phyloP scores from a whole-genome alignment of 495 filamentous ascomycete species.

The Penicillium nucicola region DNA sequence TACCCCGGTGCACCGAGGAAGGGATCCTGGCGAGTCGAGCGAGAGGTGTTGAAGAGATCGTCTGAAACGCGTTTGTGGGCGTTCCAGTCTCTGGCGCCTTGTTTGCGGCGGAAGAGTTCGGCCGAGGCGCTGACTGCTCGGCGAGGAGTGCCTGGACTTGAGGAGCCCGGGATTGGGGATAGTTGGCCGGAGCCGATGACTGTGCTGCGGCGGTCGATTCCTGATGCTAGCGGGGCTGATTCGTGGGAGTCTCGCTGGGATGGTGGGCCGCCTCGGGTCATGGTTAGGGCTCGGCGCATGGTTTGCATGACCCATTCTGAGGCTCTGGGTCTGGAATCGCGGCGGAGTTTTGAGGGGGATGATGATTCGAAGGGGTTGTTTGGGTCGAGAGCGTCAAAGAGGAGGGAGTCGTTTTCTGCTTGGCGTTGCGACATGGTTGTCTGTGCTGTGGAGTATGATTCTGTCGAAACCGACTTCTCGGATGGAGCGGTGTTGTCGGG shows the following conservation, averaged over 20 bases:
- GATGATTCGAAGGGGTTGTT: slow-evolving; percentile 13
- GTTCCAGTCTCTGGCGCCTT: slow-evolving; percentile 57
- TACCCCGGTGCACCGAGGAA: slow-evolving; percentile 27
- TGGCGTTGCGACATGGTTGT: slow-evolving; percentile 60
- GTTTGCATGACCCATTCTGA: slow-evolving; percentile 52
- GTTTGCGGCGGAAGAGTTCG: slow-evolving; percentile 56
- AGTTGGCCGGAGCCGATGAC: slow-evolving; percentile 14
- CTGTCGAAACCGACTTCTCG: slow-evolving; percentile 45
- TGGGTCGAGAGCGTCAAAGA: slow-evolving; percentile 29
- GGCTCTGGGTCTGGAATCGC: slow-evolving; percentile 32
- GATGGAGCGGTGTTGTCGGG: slow-evolving; percentile 22
- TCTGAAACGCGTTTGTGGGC: slow-evolving; percentile 33
- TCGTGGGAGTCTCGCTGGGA: slow-evolving; percentile 6
- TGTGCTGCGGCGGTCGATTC: slow-evolving; percentile 36
- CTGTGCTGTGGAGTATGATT: slow-evolving; percentile 66
- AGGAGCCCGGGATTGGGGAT: background rate
- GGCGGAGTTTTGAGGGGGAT: slow-evolving; percentile 31
- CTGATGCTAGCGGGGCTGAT: slow-evolving; percentile 25
- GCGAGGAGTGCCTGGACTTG: slow-evolving; percentile 33
- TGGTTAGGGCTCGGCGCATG: slow-evolving; percentile 51
- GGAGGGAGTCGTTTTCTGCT: slow-evolving; percentile 62
- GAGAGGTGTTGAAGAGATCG: slow-evolving; percentile 10
- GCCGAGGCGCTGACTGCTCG: slow-evolving; percentile 58
- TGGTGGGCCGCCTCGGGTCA: slow-evolving; percentile 31
- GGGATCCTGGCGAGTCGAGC: slow-evolving; percentile 31